phyloP scores from a whole-genome alignment of 2,329 filamentous ascomycete species.

The Fusarium odoratissimum region DNA sequence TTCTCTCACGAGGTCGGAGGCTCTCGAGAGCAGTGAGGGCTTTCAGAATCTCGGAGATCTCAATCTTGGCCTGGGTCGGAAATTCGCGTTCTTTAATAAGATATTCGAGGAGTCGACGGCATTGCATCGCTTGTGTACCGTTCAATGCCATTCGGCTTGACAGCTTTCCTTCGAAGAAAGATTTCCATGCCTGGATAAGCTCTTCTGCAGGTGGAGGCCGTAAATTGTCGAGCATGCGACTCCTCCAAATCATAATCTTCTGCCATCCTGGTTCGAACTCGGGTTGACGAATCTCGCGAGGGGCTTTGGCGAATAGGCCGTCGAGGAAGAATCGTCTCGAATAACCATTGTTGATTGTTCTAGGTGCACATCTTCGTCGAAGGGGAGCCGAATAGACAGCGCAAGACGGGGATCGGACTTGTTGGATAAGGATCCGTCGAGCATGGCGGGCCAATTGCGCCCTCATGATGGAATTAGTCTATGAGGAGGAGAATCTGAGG shows the following conservation, averaged over 20 bases:
- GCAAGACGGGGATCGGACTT: slow-evolving; percentile 50
- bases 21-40: slow-evolving; percentile 59
- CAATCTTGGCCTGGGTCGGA: slow-evolving; percentile 47
- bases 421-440: slow-evolving; percentile 54
- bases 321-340: slow-evolving; percentile 65
- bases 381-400: slow-evolving; percentile 46
- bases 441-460: slow-evolving; percentile 59
- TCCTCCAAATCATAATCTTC: slow-evolving; percentile 75
- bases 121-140: slow-evolving; percentile 71
- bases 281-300: slow-evolving; percentile 69
- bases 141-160: slow-evolving; percentile 64
- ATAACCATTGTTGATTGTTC: slow-evolving; percentile 35
- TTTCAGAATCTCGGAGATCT: slow-evolving; percentile 48
- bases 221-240: slow-evolving; percentile 70
- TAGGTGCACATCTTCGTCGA: slow-evolving; percentile 45
- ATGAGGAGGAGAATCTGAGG: slow-evolving; percentile 38
- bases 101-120: slow-evolving; percentile 69
- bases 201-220: slow-evolving; percentile 73
- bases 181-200: slow-evolving; percentile 71
- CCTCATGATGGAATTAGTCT: slow-evolving; percentile 55
- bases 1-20: slow-evolving; percentile 56
- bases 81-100: slow-evolving; percentile 53
- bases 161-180: slow-evolving; percentile 70
- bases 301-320: slow-evolving; percentile 69
- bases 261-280: slow-evolving; percentile 78